A percentile compares a stretch with the other conserved stretches of the same genome.
These are phyloP conservation scores for Claviceps lovelessii DNA, from an alignment of 2,329 filamentous ascomycete genomes.

Conservation along the genomic window DNA sequence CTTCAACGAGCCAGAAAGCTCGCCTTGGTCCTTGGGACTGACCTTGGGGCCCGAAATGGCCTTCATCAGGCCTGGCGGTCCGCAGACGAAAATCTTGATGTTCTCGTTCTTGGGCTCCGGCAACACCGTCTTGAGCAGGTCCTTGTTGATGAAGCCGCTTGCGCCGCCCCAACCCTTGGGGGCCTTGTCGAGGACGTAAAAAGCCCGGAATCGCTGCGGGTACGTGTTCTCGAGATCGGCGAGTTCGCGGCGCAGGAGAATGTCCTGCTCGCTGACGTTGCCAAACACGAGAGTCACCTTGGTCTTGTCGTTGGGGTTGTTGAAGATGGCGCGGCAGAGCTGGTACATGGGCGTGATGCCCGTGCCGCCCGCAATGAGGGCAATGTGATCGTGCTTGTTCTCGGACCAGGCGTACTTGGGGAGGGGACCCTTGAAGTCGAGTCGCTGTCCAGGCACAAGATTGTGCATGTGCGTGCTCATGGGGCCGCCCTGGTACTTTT, in stretches of 20 bases:
- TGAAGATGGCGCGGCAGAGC: constrained; percentile 80
- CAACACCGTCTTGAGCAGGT: constrained; percentile 84
- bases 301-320: constrained; percentile 90
- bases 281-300: constrained; percentile 93
- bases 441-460: constrained; percentile 64
- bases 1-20: constrained; percentile 67
- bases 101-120: constrained; percentile 85
- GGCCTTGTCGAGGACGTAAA: constrained; percentile 82
- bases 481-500: constrained; percentile 76
- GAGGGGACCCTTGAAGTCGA: constrained; percentile 89
- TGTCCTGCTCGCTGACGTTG: constrained; percentile 80
- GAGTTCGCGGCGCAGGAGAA: constrained; percentile 76
- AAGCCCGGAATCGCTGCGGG: constrained; percentile 86
- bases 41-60: constrained; percentile 80
- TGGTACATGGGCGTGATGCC: constrained; percentile 99
- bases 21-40: constrained; percentile 87
- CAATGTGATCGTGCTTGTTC: constrained; percentile 90
- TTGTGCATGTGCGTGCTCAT: constrained; percentile 86
- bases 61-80: constrained; percentile 86
- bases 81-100: constrained; percentile 94
- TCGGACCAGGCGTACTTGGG: constrained; percentile 80
- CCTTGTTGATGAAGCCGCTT: constrained; percentile 75
- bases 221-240: constrained; percentile 84
- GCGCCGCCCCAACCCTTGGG: constrained; percentile 62
- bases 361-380: constrained; percentile 81